These are phyloP conservation scores for Candida sakaeoensis DNA, from an alignment of 805 yeast genomes.

Conservation along the genomic window DNA sequence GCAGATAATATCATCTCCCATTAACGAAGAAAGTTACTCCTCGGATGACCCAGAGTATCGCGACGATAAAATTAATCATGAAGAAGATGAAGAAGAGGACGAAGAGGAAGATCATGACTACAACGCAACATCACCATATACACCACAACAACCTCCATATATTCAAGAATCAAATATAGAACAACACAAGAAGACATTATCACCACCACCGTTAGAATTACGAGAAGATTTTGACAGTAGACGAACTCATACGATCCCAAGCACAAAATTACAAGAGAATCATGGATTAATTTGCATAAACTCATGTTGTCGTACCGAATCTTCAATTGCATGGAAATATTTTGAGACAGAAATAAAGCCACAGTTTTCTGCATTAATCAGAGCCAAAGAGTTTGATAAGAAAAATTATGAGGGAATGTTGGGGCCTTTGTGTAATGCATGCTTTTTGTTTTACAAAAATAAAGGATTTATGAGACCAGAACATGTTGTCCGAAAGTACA, in stretches of 20 bases:
- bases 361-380: constrained; percentile 33
- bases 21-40: constrained; percentile 34
- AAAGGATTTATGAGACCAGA: constrained; percentile 46
- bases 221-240: constrained; percentile 41
- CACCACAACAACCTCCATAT: constrained; percentile 41
- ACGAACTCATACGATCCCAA: constrained; percentile 39
- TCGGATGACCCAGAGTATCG: constrained; percentile 36
- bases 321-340: constrained; percentile 42
- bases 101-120: constrained; percentile 25
- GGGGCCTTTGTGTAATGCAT: constrained; percentile 46
- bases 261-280: constrained; percentile 32
- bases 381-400: constrained; percentile 37
- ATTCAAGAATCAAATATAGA: constrained; percentile 11
- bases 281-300: constrained; percentile 41
- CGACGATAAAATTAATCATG: constrained; percentile 7
- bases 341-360: constrained; percentile 40
- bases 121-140: constrained; percentile 33
- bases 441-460: constrained; percentile 39
- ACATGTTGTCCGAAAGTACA: constrained; percentile 42
- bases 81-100: constrained; percentile 23
- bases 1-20: constrained; percentile 37
- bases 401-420: constrained; percentile 43
- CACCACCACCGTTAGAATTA: constrained; percentile 40
- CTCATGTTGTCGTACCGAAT: constrained; percentile 35
- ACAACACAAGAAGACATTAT: constrained; percentile 20